Base-by-base conservation (phyloP, 208 protist genomes). In the Acanthamoeba castellanii region DNA sequence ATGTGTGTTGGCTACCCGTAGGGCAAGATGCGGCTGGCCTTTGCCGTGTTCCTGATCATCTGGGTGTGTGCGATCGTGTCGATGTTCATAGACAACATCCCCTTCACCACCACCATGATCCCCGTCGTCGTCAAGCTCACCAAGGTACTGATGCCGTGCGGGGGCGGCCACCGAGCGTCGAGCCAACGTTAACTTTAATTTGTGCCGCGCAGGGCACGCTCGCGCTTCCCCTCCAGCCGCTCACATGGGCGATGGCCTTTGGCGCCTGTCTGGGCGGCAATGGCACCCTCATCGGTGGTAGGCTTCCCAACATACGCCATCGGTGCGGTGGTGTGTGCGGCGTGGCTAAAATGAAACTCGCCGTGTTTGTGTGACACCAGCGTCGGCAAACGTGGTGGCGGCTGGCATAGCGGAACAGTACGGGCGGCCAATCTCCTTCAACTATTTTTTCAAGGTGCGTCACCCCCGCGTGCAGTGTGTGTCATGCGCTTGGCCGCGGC, bases 251-350 rank as follows among this genome's bases (percentile, higher is more conserved):
- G 25, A 70, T 98, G 2, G 95, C 97, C 47, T 92, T 97, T 42
- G 97, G 97, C 37, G 93, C 95, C 16, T 97, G 97, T 81, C 61
- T 98, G 3, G 97, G 97, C 22, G 97, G 97, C 57, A 98, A 98
- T 76, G 97, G 96, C n/a, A 98, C 97, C 4, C 70, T 98, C 11
- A 97, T 98, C 85, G 97, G 97, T 52, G 37, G 76, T 84, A 84
- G 37, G 74, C 34, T 8, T 66, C 16, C 22, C 59, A 8, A 27
- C 59, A 14, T 9, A 22, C 34, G 7, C 32, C n/a, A 0, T 82
- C 47, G 4, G 7, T 11, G 47, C 11, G 47, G 7, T 52, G 47
- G 47, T 11, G 47, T 57, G 50, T 42, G 50, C 50, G 50, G 7
- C 50, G 14, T 47, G 45, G 45, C 45, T 47, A 13, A 47, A 47